phyloP scores from a whole-genome alignment of 306 rosid species.

The Cyclanthera cordifolia region DNA sequence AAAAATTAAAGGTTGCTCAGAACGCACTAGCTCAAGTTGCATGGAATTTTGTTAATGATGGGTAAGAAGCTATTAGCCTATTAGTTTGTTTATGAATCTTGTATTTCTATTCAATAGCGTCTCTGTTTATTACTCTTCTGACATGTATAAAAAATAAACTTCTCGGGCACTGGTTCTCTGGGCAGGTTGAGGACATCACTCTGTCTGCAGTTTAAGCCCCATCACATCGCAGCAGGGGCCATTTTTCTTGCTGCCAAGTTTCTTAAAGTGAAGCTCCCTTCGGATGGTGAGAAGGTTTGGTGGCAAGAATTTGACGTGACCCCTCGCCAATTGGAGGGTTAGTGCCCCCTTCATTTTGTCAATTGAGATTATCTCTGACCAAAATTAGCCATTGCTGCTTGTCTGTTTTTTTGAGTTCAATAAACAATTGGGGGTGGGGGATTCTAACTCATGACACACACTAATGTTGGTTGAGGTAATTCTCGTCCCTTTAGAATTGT shows the following conservation, averaged over 20 bases:
- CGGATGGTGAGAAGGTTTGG: slow-evolving; percentile 99
- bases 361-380: slow-evolving; percentile 24
- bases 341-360: slow-evolving; percentile 47
- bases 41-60: slow-evolving; percentile 98
- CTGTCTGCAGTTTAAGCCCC: slow-evolving; percentile 96
- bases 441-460: no score
- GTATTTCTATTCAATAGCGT: slow-evolving; percentile 13
- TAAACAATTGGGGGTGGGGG: no score
- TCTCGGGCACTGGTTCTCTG: slow-evolving; percentile 25
- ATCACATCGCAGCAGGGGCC: slow-evolving; percentile 98
- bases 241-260: slow-evolving; percentile 99
- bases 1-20: slow-evolving; percentile 93
- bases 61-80: slow-evolving; percentile 38
- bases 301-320: slow-evolving; percentile 99
- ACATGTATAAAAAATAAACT: no score
- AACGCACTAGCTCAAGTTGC: slow-evolving; percentile 99
- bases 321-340: slow-evolving; percentile 99
- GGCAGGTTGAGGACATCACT: slow-evolving; percentile 97
- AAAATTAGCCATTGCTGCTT: slow-evolving; percentile 3
- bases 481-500: slow-evolving; percentile 1
- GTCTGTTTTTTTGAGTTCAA: neutral
- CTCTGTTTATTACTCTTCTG: slow-evolving; percentile 20
- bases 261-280: slow-evolving; percentile 93
- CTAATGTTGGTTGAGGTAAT: no score
- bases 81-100: neutral